Evolutionary conservation across 306 rosid species (phyloP).

Genomic region (Carpinus viminea): DNA sequence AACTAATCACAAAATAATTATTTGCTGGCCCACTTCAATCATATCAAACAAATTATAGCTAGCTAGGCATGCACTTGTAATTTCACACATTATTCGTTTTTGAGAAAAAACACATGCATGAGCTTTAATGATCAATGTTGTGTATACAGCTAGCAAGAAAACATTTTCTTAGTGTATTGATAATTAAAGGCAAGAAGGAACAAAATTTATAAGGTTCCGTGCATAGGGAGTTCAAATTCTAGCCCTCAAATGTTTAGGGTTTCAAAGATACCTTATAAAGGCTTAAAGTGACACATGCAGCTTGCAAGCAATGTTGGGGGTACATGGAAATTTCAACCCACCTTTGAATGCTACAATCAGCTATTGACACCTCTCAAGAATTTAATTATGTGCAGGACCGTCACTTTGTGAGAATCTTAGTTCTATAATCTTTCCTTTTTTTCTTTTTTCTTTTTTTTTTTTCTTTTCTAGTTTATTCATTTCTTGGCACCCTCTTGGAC

Average conservation of each 20-base stretch:
- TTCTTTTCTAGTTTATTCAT: no score
- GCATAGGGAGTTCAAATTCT: slow-evolving; percentile 35
- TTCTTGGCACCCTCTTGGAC: no score
- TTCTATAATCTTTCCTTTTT: no score
- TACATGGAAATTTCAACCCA: not conserved
- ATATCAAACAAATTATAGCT: not conserved
- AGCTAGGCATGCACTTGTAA: not conserved
- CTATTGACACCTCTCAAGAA: not conserved
- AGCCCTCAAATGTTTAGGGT: slow-evolving; percentile 15
- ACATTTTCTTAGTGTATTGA: slow-evolving; percentile 4
- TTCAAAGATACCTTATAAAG: slow-evolving; percentile 28
- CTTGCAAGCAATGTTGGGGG: slow-evolving; percentile 29
- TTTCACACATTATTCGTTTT: slow-evolving; percentile 20
- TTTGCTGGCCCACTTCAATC: no score
- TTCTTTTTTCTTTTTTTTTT: no score
- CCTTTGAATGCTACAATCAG: slow-evolving; percentile 4
- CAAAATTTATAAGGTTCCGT: slow-evolving; percentile 16
- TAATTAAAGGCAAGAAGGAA: slow-evolving; percentile 26
- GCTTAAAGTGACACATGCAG: slow-evolving; percentile 33
- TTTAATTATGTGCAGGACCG: not conserved
- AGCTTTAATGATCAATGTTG: slow-evolving; percentile 9
- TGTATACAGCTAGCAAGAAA: slow-evolving; percentile 46
- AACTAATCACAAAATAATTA: not conserved
- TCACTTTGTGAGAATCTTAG: no score
- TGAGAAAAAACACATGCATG: not conserved